A percentile compares a stretch with the other conserved stretches of the same genome.
These are phyloP conservation scores for Sporothrix variecibatus DNA, from an alignment of 2,329 filamentous ascomycete genomes.

Conservation along the genomic window DNA sequence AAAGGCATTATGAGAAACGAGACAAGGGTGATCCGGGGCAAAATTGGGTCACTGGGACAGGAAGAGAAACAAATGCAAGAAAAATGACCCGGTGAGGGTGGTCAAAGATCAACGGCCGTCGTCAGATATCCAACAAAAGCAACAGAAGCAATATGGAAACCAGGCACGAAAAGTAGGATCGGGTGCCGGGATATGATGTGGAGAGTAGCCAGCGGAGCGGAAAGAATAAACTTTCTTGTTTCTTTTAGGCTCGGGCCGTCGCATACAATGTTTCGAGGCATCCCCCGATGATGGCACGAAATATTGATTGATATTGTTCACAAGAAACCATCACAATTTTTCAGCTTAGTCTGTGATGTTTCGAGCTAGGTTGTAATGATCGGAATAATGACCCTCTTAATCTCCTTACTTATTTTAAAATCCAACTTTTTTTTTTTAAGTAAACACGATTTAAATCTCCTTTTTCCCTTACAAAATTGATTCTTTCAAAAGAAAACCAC, in stretches of 20 bases:
- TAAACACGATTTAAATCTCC: not conserved
- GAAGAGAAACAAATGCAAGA: not conserved
- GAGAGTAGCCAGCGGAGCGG: not conserved
- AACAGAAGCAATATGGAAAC: not conserved
- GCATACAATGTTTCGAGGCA: not conserved
- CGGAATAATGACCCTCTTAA: not conserved
- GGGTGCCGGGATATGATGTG: not conserved
- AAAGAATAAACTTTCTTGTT: not conserved
- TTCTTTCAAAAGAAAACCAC: too few relatives aligned
- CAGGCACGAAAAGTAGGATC: not conserved
- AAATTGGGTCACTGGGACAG: not conserved
- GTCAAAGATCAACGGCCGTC: not conserved
- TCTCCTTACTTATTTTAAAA: not conserved
- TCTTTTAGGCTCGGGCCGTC: not conserved
- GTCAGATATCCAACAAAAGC: not conserved
- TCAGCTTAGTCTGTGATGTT: not conserved
- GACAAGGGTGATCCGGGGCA: not conserved
- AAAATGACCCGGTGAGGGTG: not conserved
- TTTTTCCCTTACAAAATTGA: too few relatives aligned
- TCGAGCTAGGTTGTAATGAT: not conserved
- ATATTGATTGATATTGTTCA: not conserved
- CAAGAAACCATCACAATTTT: not conserved
- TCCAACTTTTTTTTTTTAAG: not conserved
- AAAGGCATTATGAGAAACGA: not conserved
- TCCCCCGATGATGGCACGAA: not conserved